Conservation (phyloP, 2,329 filamentous ascomycete genomes). For the Aspergillus novofumigatus region DNA sequence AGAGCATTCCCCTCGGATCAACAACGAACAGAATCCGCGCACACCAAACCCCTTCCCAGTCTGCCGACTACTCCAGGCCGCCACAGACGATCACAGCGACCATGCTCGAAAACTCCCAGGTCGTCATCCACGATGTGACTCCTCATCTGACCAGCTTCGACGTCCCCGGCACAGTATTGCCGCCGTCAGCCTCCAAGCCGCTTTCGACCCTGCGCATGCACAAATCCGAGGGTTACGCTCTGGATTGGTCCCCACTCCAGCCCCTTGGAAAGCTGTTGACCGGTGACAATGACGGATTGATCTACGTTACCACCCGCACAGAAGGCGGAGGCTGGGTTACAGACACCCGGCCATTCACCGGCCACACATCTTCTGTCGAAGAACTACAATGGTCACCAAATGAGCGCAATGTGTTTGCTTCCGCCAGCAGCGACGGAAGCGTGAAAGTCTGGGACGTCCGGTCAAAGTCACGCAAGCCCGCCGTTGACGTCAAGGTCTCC, state of each 20-base stretch:
- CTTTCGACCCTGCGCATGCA: constrained; percentile 84
- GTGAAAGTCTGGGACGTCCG: constrained; percentile 95
- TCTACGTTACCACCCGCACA: constrained; percentile 81
- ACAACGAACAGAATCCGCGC: constrained; percentile 92
- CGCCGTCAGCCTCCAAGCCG: constrained; percentile 81
- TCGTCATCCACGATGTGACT: constrained; percentile 92
- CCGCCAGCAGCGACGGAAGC: constrained; percentile 87
- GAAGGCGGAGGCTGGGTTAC: constrained; percentile 88
- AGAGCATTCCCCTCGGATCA: constrained; percentile 76
- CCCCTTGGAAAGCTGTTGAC: constrained; percentile 82
- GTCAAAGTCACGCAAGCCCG: constrained; percentile 83
- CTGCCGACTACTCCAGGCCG: constrained; percentile 61
- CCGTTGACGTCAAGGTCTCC: constrained; percentile 79
- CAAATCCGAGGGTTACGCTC: constrained; percentile 87
- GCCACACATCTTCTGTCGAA: constrained; percentile 82
- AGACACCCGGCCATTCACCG: constrained; percentile 75
- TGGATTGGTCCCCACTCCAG: constrained; percentile 90
- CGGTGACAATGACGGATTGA: constrained; percentile 84
- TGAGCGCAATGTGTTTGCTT: constrained; percentile 90
- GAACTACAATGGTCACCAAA: constrained; percentile 96
- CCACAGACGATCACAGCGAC: constrained; percentile 80
- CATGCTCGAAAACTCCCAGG: constrained; percentile 84
- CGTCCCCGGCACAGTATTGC: constrained; percentile 74
- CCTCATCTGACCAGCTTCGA: constrained; percentile 87
- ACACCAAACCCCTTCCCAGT: constrained; percentile 69